phyloP scores from a whole-genome alignment of 2,329 filamentous ascomycete species.

The Alternaria arborescens region DNA sequence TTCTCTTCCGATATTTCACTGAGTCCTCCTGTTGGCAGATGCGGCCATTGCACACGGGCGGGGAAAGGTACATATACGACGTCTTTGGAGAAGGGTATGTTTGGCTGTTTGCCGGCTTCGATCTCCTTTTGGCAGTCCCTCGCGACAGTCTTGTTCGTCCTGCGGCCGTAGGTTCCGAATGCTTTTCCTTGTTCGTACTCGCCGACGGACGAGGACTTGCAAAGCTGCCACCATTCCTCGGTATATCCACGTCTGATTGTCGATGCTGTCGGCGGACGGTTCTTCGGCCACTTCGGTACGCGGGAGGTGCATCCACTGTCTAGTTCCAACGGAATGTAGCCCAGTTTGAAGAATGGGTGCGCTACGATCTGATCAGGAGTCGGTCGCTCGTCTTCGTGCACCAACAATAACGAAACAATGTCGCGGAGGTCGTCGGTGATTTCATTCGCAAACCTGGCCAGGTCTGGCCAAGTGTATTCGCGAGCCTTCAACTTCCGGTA shows the following conservation, averaged over 20 bases:
- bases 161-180: conserved; percentile 58
- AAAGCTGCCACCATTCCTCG: conserved; percentile 61
- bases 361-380: conserved; percentile 80
- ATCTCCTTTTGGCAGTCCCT: conserved; percentile 61
- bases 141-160: conserved; percentile 59
- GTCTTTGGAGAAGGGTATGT: conserved; percentile 59
- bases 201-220: conserved; percentile 60
- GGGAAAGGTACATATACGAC: conserved; percentile 59
- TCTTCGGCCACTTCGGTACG: conserved; percentile 58
- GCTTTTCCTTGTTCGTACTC: conserved; percentile 57
- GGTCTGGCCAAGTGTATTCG: conserved; percentile 81
- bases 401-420: conserved; percentile 77
- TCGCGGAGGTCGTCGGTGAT: conserved; percentile 81
- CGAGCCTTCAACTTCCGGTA: conserved; percentile 73
- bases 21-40: conserved; percentile 41
- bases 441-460: conserved; percentile 71
- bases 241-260: conserved; percentile 58
- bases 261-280: conserved; percentile 54
- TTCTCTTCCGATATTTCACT: conserved; percentile 54
- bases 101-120: conserved; percentile 57
- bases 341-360: conserved; percentile 80
- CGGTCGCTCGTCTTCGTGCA: conserved; percentile 77
- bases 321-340: conserved; percentile 71
- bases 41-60: conserved; percentile 50
- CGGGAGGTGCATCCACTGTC: conserved; percentile 56